Percentiles rank a stretch among this genome's conserved stretches.
These are phyloP conservation scores for Colletotrichum acutatum DNA, from an alignment of 2,329 filamentous ascomycete species.

Conservation along the genomic window DNA sequence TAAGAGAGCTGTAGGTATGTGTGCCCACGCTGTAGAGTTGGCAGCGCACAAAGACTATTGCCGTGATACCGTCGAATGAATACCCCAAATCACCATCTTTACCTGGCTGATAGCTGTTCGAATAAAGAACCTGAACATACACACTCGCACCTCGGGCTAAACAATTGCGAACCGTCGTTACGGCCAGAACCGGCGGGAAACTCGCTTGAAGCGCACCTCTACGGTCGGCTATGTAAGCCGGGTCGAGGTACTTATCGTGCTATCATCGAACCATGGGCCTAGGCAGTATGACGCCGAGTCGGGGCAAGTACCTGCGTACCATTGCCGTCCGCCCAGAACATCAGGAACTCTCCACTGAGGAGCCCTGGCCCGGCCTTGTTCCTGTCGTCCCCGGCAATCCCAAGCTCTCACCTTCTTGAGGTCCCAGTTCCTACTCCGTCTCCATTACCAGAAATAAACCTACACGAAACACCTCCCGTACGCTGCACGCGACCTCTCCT, in stretches of 20 bases:
- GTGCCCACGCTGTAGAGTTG: background rate
- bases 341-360: constrained; percentile 26
- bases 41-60: background rate
- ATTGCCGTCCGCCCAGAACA: constrained; percentile 19
- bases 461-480: constrained; percentile 26
- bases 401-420: constrained; percentile 19
- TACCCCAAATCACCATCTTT: background rate
- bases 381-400: constrained; percentile 29
- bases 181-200: constrained; percentile 20
- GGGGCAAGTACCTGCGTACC: constrained; percentile 28
- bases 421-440: constrained; percentile 18
- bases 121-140: background rate
- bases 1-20: background rate
- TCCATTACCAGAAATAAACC: constrained; percentile 34
- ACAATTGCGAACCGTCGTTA: background rate
- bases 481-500: constrained; percentile 24
- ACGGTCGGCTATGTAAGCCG: constrained; percentile 8
- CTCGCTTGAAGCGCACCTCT: constrained; percentile 11
- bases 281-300: constrained; percentile 29
- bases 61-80: background rate
- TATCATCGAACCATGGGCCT: constrained; percentile 26
- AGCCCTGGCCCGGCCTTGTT: constrained; percentile 30
- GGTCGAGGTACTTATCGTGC: constrained; percentile 19
- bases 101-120: background rate
- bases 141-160: constrained; percentile 11